Conservation (phyloP, 306 rosid genomes). For the Begonia fuchsioides region DNA sequence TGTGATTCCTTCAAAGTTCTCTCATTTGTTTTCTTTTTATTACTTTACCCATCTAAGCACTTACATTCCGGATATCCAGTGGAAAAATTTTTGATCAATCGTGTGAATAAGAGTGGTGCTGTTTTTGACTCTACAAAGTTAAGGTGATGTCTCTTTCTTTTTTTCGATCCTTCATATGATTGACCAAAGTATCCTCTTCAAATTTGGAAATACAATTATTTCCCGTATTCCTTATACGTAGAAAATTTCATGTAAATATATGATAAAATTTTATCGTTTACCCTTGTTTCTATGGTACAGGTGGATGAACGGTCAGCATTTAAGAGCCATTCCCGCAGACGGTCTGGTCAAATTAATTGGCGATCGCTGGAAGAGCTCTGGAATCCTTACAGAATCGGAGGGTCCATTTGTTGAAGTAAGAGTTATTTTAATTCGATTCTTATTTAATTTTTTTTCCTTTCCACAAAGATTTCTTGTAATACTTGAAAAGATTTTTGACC, state of each 20-base stretch:
- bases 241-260: no score
- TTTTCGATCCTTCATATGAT: neutral
- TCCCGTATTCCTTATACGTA: no score
- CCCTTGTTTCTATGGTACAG: constrained; percentile 11
- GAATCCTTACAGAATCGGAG: constrained; percentile 39
- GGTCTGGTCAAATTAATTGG: constrained; percentile 58
- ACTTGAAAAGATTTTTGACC: no score
- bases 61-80: constrained; percentile 29
- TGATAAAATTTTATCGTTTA: no score
- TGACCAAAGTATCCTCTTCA: neutral
- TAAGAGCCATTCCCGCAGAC: constrained; percentile 55
- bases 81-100: constrained; percentile 71
- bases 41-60: neutral
- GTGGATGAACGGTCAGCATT: constrained; percentile 98
- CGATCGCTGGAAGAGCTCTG: constrained; percentile 56
- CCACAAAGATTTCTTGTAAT: no score
- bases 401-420: constrained; percentile 72
- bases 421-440: neutral
- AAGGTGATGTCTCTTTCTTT: constrained; percentile 27
- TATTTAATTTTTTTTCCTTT: no score
- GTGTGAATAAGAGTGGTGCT: constrained; percentile 91
- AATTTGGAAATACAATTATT: no score
- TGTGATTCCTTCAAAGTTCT: constrained; percentile 10
- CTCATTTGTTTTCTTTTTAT: neutral
- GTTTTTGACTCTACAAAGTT: constrained; percentile 67